Evolutionary conservation across 805 yeast species (phyloP).

Genomic region (Kodamaea kakaduensis): DNA sequence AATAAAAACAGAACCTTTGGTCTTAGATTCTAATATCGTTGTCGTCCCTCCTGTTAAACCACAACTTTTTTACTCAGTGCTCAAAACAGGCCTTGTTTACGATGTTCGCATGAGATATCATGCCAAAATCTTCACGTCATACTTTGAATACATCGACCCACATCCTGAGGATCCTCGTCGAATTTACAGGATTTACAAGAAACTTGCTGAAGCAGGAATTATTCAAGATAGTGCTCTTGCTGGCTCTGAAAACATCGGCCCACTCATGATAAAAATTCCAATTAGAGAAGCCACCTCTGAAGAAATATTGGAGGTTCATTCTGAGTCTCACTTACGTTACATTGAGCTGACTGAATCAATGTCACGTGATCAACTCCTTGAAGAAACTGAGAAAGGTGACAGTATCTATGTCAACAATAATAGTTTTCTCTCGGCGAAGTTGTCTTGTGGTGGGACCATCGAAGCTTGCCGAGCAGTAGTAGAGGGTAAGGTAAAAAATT

Average conservation of each 20-base stretch:
- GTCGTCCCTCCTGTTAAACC: slow-evolving; percentile 62
- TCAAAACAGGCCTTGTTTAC: slow-evolving; percentile 91
- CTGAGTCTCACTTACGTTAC: slow-evolving; percentile 71
- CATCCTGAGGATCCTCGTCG: slow-evolving; percentile 99
- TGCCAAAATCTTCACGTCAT: slow-evolving; percentile 87
- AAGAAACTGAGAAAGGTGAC: slow-evolving; percentile 87
- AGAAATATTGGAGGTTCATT: slow-evolving; percentile 83
- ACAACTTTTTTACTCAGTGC: slow-evolving; percentile 62
- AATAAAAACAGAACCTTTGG: not conserved
- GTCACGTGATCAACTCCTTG: slow-evolving; percentile 70
- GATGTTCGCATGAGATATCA: slow-evolving; percentile 98
- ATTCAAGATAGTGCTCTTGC: slow-evolving; percentile 73
- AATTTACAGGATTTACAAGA: slow-evolving; percentile 88
- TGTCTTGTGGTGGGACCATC: slow-evolving; percentile 95
- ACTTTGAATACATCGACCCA: slow-evolving; percentile 92
- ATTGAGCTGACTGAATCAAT: slow-evolving; percentile 72
- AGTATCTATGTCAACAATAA: slow-evolving; percentile 94
- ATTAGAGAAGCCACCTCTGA: slow-evolving; percentile 84
- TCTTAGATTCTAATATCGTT: slow-evolving; percentile 15
- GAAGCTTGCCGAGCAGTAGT: slow-evolving; percentile 95
- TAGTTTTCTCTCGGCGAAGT: slow-evolving; percentile 77
- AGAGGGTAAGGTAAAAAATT: slow-evolving; percentile 86
- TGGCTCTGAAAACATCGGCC: slow-evolving; percentile 75
- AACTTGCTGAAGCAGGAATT: slow-evolving; percentile 89
- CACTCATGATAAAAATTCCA: slow-evolving; percentile 82